These are phyloP conservation scores for Gelatoporia subvermispora DNA, from an alignment of 768 basidiomycete genomes.

Conservation along the genomic window DNA sequence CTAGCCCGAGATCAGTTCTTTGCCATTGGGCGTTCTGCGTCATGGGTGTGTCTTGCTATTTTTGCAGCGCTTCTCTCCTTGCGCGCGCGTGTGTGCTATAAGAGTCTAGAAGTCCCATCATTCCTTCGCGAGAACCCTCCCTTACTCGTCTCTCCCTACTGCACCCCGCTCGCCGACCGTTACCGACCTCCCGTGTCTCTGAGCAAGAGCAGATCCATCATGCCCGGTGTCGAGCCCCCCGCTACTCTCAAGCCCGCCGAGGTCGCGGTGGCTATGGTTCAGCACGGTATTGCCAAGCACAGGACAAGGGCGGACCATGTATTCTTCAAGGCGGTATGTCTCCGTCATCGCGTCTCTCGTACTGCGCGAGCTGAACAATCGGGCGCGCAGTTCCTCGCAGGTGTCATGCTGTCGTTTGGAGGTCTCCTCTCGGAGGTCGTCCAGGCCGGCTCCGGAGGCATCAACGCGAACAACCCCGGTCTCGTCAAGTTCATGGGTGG, in stretches of 20 bases:
- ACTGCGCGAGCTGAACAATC: neutral
- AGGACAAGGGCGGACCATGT: constrained; percentile 52
- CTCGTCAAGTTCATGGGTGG: constrained; percentile 62
- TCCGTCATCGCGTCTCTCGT: constrained; percentile 7
- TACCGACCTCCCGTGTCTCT: too few relatives aligned
- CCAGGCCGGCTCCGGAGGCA: constrained; percentile 49
- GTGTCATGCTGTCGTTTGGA: constrained; percentile 72
- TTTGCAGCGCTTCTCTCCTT: too few relatives aligned
- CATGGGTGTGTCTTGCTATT: too few relatives aligned
- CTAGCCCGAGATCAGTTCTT: too few relatives aligned
- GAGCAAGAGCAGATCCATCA: neutral
- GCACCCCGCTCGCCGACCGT: too few relatives aligned
- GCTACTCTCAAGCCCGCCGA: constrained; percentile 54
- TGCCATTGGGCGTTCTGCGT: too few relatives aligned
- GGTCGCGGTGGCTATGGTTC: constrained; percentile 54
- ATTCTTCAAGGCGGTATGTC: constrained; percentile 69
- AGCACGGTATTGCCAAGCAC: constrained; percentile 58
- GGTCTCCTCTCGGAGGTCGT: constrained; percentile 59
- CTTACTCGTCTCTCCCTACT: neutral
- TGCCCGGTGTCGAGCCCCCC: constrained; percentile 17
- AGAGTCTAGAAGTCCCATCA: too few relatives aligned
- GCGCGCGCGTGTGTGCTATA: too few relatives aligned
- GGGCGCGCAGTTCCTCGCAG: constrained; percentile 62
- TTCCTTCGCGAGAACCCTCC: neutral
- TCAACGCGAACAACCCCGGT: constrained; percentile 55